Base-by-base conservation (phyloP, 2,329 filamentous ascomycete species). In the Rutstroemia sp. region DNA sequence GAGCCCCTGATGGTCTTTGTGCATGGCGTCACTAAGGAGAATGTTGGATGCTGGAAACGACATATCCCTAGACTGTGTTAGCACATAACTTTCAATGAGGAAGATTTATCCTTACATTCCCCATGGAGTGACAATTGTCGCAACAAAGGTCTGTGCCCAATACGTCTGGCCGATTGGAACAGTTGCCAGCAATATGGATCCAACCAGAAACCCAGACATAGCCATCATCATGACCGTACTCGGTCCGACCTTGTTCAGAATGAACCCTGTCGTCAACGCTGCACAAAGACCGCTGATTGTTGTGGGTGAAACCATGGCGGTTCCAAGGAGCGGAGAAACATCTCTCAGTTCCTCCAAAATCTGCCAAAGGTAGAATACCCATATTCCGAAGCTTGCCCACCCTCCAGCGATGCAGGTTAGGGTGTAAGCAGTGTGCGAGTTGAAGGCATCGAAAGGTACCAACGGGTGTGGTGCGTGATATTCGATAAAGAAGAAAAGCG, bases 61-160 rank as follows among this genome's bases (percentile, higher is more conserved):
- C 76, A 86, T 85, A 65, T 88, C 83, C 0, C 56, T 58, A 23
- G 5, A 50, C 30, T 16, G 30, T 17, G 25, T 53, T 47, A 54
- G 46, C 17, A 56, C 14, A 2, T 9, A 12, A 5, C 5, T 19
- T 5, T n/a, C 39, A 10, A 34, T 9, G 12, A 25, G 3, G 12
- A 30, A 12, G 34, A 16, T 1, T 17, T 50, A 19, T 17, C 46
- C 56, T 48, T 56, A 56, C 57, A 77, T 76, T 39, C 75, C 77
- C 64, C 73, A 67, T 2, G 73, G 71, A 69, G 80, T 81, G 47
- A 87, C 64, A 3, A 86, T 23, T 4, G 81, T 73, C 3, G 75
- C 75, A 9, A 84, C 74, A 64, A 88, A 88, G 0, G 78, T 74
- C 59, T 85, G 79, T 17, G 73, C 73, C 85, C 85, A 88, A 70